Evolutionary conservation across 331 rosid species (phyloP).

Genomic region (Stylosanthes scabra): DNA sequence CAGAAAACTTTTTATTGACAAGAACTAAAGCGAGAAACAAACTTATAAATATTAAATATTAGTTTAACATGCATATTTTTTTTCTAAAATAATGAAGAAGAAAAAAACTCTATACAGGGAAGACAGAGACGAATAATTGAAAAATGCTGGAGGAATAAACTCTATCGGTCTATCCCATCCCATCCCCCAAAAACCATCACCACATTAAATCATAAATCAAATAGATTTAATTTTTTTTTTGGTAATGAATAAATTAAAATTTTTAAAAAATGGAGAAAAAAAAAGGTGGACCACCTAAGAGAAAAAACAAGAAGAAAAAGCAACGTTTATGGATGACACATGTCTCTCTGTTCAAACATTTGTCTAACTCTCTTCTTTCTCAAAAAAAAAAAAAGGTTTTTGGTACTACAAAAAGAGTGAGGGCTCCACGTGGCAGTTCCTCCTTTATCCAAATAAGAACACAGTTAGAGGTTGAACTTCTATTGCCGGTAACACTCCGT

Average conservation of each 20-base stretch:
- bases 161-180: background rate
- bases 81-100: too few species aligned
- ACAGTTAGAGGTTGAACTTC: constrained; percentile 16
- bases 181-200: background rate
- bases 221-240: background rate
- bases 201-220: background rate
- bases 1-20: too few species aligned
- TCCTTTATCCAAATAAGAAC: background rate
- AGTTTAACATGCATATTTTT: too few species aligned
- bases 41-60: too few species aligned
- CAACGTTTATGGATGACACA: background rate
- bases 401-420: background rate
- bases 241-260: background rate
- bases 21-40: too few species aligned
- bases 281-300: background rate
- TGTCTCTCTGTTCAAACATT: background rate
- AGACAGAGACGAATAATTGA: background rate
- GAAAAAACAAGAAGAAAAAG: background rate
- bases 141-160: constrained; percentile 4
- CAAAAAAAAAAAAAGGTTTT: background rate
- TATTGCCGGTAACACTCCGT: constrained; percentile 31
- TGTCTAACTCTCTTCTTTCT: background rate
- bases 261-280: background rate
- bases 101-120: background rate
- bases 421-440: constrained; percentile 6